Evolutionary conservation across 768 basidiomycete genomes (phyloP), one percentile per base, ranked within the genome.

Genomic region (Amanita rubescens): DNA sequence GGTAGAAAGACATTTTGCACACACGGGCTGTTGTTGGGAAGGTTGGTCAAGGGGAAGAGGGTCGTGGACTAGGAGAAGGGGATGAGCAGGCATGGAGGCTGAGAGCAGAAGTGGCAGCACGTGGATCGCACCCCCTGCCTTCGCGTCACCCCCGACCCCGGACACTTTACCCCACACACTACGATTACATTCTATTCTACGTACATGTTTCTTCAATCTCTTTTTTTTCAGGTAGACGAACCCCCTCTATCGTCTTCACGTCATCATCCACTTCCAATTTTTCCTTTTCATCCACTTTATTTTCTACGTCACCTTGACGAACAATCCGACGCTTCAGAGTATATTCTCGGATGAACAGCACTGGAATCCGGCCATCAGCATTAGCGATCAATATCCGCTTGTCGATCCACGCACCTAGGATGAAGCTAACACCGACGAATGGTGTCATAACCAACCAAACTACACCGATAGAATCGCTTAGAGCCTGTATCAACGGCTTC

Each of bases 361-460:
- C 81, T 84, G n/a, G n/a, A n/a, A n/a, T 56, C 55, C 22, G 25
- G 17, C 46, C 53, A 56, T 22, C 44, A 49, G 37, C 48, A 32
- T 53, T 27, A 49, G 44, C 43, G 38, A 52, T 47, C 53, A 44
- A 51, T 20, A 17, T 43, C 10, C 19, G 34, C 35, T 33, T 17
- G 19, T 17, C 51, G 50, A 45, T 38, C 35, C 12, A 59, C 75
- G 60, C 54, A 78, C 77, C 68, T 68, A 78, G 69, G 25, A 85
- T 57, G 59, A 86, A 74, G 24, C 75, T 71, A 38, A 71, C 69
- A 11, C 78, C 81, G 6, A 78, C 49, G 24, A 87, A 67, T 0
- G 81, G 83, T 9, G 82, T 82, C 64, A 73, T 74, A 8, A 82
- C 80, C 19, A 85, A 57, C 85, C 86, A 89, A 20, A 89, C 81